Evolutionary conservation across 106 monocot species (phyloP), one percentile per base, ranked within the genome.

Genomic region (Apostasia ramifera): DNA sequence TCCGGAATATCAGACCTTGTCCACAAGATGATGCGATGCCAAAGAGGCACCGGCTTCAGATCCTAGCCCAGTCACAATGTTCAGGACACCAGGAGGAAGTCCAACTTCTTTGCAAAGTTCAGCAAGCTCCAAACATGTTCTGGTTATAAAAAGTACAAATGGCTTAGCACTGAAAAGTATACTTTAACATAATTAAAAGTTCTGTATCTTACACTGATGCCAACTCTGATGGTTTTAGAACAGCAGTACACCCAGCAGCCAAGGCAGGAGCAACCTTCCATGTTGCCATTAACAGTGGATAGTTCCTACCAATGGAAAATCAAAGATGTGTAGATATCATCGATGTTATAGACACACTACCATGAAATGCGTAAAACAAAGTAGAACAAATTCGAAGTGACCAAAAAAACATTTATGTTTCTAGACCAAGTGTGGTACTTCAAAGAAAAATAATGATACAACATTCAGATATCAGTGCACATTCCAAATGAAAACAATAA

Each of bases 181-280:
- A 57, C 44, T 47, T 10, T 12, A 13, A 74, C 6, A 40, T 56
- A 58, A 61, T 40, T n/a, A 57, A 44, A 44, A 11, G 40, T 47
- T 45, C 48, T 37, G 63, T 55, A 46, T 43, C 84, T 83, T 84
- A 98, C 98, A 93, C 69, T 43, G 98, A 98, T 57, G 85, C 71
- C 72, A 93, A 61, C 74, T 98, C 98, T 64, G 98, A 98, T n/a
- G 98, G 98, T 68, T 98, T 98, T 66, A 98, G 73, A 10, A 98
- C 70, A 76, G 98, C 90, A 66, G 89, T 83, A 79, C 98, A 98
- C 5, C 98, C 98, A 79, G 98, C 98, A 83, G 98, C 98, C 72
- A 98, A 80, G 41, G 90, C 89, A 74, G 98, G 93, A 59, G 98
- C 98, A 70, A 98, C 93, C 71, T 98, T 98, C 98, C 98, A 98